Conservation (phyloP, 805 yeast species). For the Candida easanensis region DNA sequence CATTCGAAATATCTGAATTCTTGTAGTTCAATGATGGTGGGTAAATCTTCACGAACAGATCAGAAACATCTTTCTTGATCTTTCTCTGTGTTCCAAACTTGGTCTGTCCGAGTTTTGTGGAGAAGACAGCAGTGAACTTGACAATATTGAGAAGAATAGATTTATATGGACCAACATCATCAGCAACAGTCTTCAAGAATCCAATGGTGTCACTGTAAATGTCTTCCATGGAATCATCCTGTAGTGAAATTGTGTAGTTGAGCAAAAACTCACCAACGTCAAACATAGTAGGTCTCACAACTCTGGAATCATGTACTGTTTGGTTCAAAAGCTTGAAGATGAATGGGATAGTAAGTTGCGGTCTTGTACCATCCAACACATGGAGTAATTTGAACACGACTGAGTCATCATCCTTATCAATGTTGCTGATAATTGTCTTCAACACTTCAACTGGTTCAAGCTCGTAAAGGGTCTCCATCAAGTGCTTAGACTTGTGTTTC, state of each 20-base stretch:
- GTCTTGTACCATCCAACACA: slow-evolving; percentile 80
- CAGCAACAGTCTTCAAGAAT: slow-evolving; percentile 58
- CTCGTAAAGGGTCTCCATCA: slow-evolving; percentile 61
- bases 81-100: slow-evolving; percentile 62
- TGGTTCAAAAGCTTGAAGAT: slow-evolving; percentile 54
- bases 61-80: slow-evolving; percentile 53
- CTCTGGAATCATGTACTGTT: slow-evolving; percentile 5
- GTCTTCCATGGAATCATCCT: slow-evolving; percentile 76
- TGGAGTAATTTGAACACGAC: slow-evolving; percentile 62
- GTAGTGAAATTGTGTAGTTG: slow-evolving; percentile 61
- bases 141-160: slow-evolving; percentile 51
- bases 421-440: slow-evolving; percentile 52
- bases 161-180: slow-evolving; percentile 46
- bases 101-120: slow-evolving; percentile 53
- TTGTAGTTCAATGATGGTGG: slow-evolving; percentile 30
- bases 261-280: slow-evolving; percentile 36
- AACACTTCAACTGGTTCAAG: slow-evolving; percentile 73
- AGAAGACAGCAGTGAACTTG: slow-evolving; percentile 47
- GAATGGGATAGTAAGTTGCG: slow-evolving; percentile 69
- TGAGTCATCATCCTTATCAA: slow-evolving; percentile 17
- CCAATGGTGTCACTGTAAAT: slow-evolving; percentile 58
- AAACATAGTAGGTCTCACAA: slow-evolving; percentile 14
- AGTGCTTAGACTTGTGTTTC: slow-evolving; percentile 64
- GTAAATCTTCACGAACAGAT: slow-evolving; percentile 38
- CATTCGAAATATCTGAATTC: slow-evolving; percentile 18